Base-by-base conservation (phyloP, 768 basidiomycete genomes). In the Gloeopeniophorella convolvens region DNA sequence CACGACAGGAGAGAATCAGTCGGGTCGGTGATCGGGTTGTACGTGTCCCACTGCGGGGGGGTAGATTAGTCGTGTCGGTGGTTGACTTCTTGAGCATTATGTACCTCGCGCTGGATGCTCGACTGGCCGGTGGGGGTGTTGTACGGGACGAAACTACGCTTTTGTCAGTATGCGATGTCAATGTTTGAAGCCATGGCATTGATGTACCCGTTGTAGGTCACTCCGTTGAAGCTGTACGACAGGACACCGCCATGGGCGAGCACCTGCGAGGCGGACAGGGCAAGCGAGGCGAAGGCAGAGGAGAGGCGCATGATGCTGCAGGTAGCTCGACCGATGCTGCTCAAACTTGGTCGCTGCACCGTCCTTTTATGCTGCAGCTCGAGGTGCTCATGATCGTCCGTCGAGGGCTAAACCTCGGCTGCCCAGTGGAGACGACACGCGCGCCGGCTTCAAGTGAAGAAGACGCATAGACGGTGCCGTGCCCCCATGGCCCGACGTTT, bases 171-270 rank as follows among this genome's bases (percentile, higher is more conserved):
- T 11, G 28, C 18, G 26, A 49, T 7, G 9, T n/a, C n/a, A n/a
- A 28, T 24, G 28, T 24, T 28, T 23, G 5, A 48, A 21, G 33
- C 39, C 8, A 6, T 10, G 31, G 26, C 23, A 39, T 27, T 26
- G 49, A 36, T 42, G 50, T 63, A 67, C 66, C 69, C 68, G 11
- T 62, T 50, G 59, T 69, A 70, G 40, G 50, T 59, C 26, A 60
- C 56, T 26, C 68, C 66, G 18, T 41, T 62, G 39, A 68, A 68
- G 31, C 54, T 55, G 56, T 70, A 71, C 40, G 63, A 62, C 39
- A 70, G 59, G 28, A 72, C 69, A 48, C 70, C 70, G 21, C 70
- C 70, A 50, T 72, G 70, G 7, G 68, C 66, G 23, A 60, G 45
- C 42, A 61, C 68, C 60, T 61, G 46, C 5, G 43, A 5, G 11